phyloP scores from a whole-genome alignment of 2,329 filamentous ascomycete species.

The Fusarium coicis region DNA sequence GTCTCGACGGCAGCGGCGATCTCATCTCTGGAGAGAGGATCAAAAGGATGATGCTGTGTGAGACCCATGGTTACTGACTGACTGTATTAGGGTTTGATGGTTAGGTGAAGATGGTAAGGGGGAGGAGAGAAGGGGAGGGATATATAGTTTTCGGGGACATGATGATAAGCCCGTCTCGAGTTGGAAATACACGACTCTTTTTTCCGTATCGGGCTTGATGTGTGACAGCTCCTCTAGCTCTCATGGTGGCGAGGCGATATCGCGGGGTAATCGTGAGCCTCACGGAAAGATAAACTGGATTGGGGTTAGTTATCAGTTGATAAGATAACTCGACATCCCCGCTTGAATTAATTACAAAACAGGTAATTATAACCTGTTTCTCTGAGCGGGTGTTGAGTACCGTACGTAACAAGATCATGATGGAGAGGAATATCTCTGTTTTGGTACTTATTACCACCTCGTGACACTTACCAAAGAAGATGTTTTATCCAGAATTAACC shows the following conservation, averaged over 20 bases:
- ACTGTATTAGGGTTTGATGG: neutral
- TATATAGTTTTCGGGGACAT: conserved; percentile 29
- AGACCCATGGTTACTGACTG: conserved; percentile 15
- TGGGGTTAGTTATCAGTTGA: conserved; percentile 14
- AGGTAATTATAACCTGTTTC: conserved; percentile 14
- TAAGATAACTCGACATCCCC: neutral
- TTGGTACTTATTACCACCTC: neutral
- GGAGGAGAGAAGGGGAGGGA: neutral
- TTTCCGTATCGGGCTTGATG: conserved; percentile 31
- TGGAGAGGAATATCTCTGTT: neutral
- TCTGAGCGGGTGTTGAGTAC: accelerated
- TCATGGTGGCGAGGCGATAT: neutral
- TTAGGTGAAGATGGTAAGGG: neutral
- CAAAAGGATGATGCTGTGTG: conserved; percentile 41
- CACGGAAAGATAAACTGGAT: conserved; percentile 37
- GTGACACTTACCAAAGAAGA: neutral
- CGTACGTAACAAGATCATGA: neutral
- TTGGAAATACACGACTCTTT: conserved; percentile 34
- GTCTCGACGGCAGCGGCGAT: conserved; percentile 71
- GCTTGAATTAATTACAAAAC: conserved; percentile 13
- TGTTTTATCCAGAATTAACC: neutral
- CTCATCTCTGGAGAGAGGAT: conserved; percentile 71
- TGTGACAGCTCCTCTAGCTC: neutral
- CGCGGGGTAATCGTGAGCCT: conserved; percentile 22
- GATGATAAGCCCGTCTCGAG: conserved; percentile 5